phyloP scores from a whole-genome alignment of 2,329 filamentous ascomycete species.

The Tolypocladium pustulatum region DNA sequence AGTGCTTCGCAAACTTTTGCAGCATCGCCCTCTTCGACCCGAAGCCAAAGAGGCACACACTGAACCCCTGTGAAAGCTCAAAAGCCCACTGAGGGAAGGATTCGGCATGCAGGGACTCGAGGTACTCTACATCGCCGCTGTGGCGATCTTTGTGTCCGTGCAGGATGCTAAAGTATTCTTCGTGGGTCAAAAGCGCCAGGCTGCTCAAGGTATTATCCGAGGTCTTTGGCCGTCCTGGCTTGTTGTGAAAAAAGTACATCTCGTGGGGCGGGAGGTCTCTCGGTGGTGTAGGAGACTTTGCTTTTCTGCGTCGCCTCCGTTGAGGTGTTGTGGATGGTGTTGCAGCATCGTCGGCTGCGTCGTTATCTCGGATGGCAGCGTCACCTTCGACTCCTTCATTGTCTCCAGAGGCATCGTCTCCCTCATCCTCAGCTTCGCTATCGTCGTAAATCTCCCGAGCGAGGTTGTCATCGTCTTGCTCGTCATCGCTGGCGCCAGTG shows the following conservation, averaged over 20 bases:
- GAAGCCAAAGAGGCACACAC: conserved; percentile 83
- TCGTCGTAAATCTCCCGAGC: conserved; percentile 29
- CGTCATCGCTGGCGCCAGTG: conserved; percentile 57
- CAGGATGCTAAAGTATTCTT: conserved; percentile 71
- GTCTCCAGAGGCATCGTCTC: conserved; percentile 27
- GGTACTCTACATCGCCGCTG: conserved; percentile 54
- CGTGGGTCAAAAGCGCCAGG: conserved; percentile 70
- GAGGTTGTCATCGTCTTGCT: conserved; percentile 29
- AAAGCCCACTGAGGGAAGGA: conserved; percentile 90
- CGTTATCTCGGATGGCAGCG: conserved; percentile 10
- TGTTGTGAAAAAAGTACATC: conserved; percentile 87
- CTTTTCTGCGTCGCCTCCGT: conserved; percentile 14
- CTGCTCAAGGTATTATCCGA: conserved; percentile 76
- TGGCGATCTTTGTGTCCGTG: conserved; percentile 59
- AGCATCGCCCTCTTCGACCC: conserved; percentile 77
- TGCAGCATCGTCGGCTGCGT: conserved; percentile 20
- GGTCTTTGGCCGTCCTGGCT: conserved; percentile 69
- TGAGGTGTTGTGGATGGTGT: conserved; percentile 32
- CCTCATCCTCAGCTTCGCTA: conserved; percentile 63
- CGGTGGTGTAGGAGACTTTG: conserved; percentile 66
- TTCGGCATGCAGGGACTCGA: conserved; percentile 65
- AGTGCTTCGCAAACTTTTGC: conserved; percentile 63
- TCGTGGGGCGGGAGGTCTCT: conserved; percentile 78
- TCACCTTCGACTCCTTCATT: conserved; percentile 37
- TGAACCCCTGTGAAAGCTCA: conserved; percentile 78